These are phyloP conservation scores for Globisporangium camurandrum DNA, from an alignment of 352 stramenopile species.

Conservation along the genomic window DNA sequence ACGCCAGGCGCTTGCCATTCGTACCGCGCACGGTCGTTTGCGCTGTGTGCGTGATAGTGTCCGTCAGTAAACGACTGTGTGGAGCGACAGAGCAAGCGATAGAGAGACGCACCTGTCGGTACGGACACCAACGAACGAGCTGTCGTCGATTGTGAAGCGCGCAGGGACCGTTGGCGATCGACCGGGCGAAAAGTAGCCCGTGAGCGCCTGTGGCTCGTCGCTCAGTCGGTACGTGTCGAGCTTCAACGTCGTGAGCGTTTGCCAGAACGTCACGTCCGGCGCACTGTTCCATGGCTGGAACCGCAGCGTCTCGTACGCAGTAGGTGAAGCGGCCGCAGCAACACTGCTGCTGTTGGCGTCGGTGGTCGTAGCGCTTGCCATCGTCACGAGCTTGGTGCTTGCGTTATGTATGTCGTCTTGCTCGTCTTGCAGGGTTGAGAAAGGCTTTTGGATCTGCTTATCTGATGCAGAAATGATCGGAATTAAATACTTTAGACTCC, in stretches of 20 bases:
- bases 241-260: constrained; percentile 69
- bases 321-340: too few relatives aligned
- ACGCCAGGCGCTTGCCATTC: constrained; percentile 68
- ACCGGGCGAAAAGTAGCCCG: constrained; percentile 60
- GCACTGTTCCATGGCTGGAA: constrained; percentile 82
- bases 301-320: constrained; percentile 44
- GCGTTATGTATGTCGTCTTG: too few relatives aligned
- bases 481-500: too few relatives aligned
- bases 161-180: constrained; percentile 50
- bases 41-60: too few relatives aligned
- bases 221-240: constrained; percentile 76
- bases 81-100: too few relatives aligned
- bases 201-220: constrained; percentile 51
- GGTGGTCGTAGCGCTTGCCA: too few relatives aligned
- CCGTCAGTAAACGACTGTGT: too few relatives aligned
- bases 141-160: constrained; percentile 69
- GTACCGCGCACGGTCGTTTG: constrained; percentile 50
- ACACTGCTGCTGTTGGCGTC: too few relatives aligned
- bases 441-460: too few relatives aligned
- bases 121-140: constrained; percentile 34
- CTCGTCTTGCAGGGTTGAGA: too few relatives aligned
- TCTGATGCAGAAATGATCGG: too few relatives aligned
- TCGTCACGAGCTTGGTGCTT: too few relatives aligned
- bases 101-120: constrained; percentile 1
- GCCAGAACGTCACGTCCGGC: constrained; percentile 79